A percentile compares a stretch with the other conserved stretches of the same genome.
Conservation (phyloP, 495 filamentous ascomycete species). For the Aspergillus ostianus region DNA sequence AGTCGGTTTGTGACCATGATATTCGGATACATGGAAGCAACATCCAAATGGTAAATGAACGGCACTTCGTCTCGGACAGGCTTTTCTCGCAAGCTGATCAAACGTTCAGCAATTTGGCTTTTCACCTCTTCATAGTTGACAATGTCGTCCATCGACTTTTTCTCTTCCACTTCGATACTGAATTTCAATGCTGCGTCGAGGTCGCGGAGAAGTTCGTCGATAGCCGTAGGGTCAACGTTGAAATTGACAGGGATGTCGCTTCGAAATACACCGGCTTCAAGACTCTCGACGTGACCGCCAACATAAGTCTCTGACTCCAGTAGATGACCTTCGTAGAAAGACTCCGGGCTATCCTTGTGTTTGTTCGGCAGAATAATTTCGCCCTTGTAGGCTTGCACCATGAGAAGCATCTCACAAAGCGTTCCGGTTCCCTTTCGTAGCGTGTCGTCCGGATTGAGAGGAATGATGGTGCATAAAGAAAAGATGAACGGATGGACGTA, state of each 20-base stretch:
- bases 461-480: conserved; percentile 94
- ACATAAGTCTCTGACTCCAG: conserved; percentile 98
- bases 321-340: conserved; percentile 95
- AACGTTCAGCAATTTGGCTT: conserved; percentile 69
- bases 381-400: conserved; percentile 95
- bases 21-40: conserved; percentile 99
- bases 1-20: conserved; percentile 99
- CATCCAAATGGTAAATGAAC: conserved; percentile 96
- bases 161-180: conserved; percentile 89
- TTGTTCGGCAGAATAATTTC: conserved; percentile 95
- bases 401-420: conserved; percentile 96
- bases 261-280: conserved; percentile 96
- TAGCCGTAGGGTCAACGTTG: conserved; percentile 76
- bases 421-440: conserved; percentile 95
- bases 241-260: conserved; percentile 95
- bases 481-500: conserved; percentile 99
- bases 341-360: conserved; percentile 83
- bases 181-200: conserved; percentile 90
- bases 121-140: conserved; percentile 92
- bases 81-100: conserved; percentile 72
- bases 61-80: conserved; percentile 81
- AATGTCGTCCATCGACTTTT: conserved; percentile 88
- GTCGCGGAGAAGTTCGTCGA: conserved; percentile 85
- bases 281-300: conserved; percentile 98
- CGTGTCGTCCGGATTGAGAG: conserved; percentile 87